phyloP scores from a whole-genome alignment of 2,329 filamentous ascomycete species.

The Fusarium marasasianum region DNA sequence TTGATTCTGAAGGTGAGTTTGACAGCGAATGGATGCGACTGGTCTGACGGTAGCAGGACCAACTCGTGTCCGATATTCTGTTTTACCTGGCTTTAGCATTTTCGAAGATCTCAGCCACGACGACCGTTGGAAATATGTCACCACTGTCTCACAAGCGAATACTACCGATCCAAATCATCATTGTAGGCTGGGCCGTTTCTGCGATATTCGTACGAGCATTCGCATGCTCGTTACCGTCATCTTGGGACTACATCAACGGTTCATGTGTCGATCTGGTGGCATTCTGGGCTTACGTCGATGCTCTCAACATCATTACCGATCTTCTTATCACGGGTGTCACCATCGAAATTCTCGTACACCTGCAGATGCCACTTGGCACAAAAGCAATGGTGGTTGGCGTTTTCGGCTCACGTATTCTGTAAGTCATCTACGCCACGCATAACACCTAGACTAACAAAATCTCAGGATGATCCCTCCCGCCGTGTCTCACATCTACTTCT shows the following conservation, averaged over 20 bases:
- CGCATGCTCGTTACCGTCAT: not conserved
- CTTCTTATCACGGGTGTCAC: not conserved
- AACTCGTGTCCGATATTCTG: not conserved
- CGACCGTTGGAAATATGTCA: conserved; percentile 7
- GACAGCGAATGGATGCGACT: rapidly evolving
- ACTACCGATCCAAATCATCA: not conserved
- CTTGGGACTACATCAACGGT: conserved; percentile 8
- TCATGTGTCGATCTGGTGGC: conserved; percentile 3
- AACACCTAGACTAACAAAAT: not conserved
- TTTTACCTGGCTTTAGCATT: not conserved
- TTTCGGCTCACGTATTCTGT: conserved; percentile 9
- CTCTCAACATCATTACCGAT: not conserved
- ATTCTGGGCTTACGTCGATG: conserved; percentile 3
- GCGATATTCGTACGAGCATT: not conserved
- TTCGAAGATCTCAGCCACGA: conserved; percentile 6
- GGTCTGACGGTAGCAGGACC: not conserved
- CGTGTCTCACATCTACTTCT: conserved; percentile 7
- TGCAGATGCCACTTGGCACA: conserved; percentile 5
- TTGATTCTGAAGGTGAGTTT: not conserved
- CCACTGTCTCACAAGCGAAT: not conserved
- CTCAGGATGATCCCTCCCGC: not conserved
- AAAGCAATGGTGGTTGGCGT: conserved; percentile 6
- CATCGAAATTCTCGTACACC: not conserved
- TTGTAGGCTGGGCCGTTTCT: not conserved
- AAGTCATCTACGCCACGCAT: not conserved